Evolutionary conservation across 805 yeast genomes (phyloP), one percentile per base, ranked within the genome.

Genomic region (Ascoidea tarda): DNA sequence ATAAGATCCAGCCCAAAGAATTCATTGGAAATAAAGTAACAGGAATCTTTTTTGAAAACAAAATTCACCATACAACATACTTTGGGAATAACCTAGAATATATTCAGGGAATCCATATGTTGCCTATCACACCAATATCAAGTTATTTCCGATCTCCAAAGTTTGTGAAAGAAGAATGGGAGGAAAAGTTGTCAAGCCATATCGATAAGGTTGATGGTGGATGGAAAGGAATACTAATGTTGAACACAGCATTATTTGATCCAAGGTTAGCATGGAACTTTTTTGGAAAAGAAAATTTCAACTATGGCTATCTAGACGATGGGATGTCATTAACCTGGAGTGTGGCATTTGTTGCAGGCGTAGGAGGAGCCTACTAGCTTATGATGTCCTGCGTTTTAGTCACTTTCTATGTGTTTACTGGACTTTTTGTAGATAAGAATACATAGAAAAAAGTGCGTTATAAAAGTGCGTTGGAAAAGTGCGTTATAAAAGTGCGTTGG

Each of bases 321-420:
- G 97, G 97, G 2, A 91, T 88, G 74, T 81, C 91, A 32, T 69
- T 81, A 56, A 84, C 96, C 0, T 89, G 96, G 95, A 82, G 90
- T 10, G 70, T 89, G 57, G 81, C 95, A 0, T 86, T 77, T 58
- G 73, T 87, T 49, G 96, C 78, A 81, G 2, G 55, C 4, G 31
- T 55, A 32, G 55, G 31, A 21, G 31, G 47, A 12, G 31, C 28
- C 28, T 21, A 21, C 28, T 21, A 21, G 28, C 28, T 21, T 21
- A 2, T 21, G 28, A 3, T 21, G 3, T 21, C 3, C 3, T 21
- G 28, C 3, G 28, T 21, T 21, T 21, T 21, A 21, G 28, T 21
- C 28, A 21, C 28, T 21, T 21, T 21, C 28, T 2, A 21, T 21
- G 28, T 21, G 28, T 21, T 21, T 21, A 21, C 28, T 21, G 28